Conservation (phyloP, 2,329 filamentous ascomycete genomes). For the Trichoderma gracile region DNA sequence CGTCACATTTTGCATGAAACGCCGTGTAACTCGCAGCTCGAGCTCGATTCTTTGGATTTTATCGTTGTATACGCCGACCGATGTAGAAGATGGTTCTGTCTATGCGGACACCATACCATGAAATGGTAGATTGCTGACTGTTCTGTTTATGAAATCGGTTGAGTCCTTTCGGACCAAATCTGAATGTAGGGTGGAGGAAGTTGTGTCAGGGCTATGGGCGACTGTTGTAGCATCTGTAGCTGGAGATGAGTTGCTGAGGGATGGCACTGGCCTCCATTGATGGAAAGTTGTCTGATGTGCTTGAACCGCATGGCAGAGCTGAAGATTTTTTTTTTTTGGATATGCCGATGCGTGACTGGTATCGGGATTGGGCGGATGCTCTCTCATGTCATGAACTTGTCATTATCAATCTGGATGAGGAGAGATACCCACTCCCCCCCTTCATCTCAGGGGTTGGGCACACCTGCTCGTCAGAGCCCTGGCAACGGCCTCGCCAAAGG, state of each 20-base stretch:
- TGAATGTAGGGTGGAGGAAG: neutral
- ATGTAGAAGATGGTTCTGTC: neutral
- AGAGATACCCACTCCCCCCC: too few species aligned
- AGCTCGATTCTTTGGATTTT: neutral
- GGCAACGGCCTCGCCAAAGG: conserved; percentile 31
- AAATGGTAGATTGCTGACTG: conserved; percentile 10
- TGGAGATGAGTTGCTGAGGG: neutral
- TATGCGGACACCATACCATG: neutral
- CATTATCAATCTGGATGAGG: too few species aligned
- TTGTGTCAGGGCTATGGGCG: neutral
- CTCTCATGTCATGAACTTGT: too few species aligned
- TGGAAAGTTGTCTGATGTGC: neutral
- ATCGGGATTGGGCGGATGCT: too few species aligned
- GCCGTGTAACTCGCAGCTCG: neutral
- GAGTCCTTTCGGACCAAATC: too few species aligned
- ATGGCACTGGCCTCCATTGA: too few species aligned
- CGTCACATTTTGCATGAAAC: neutral
- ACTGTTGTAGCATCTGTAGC: neutral
- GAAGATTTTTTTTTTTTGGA: too few species aligned
- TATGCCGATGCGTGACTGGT: neutral
- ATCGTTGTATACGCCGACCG: conserved; percentile 1
- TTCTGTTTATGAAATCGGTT: neutral
- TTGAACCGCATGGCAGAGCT: neutral
- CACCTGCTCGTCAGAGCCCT: conserved; percentile 26
- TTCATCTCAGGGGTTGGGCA: conserved; percentile 7